Evolutionary conservation across 306 rosid species (phyloP), one percentile per base, ranked within the genome.

Genomic region (Quercus engelmannii): DNA sequence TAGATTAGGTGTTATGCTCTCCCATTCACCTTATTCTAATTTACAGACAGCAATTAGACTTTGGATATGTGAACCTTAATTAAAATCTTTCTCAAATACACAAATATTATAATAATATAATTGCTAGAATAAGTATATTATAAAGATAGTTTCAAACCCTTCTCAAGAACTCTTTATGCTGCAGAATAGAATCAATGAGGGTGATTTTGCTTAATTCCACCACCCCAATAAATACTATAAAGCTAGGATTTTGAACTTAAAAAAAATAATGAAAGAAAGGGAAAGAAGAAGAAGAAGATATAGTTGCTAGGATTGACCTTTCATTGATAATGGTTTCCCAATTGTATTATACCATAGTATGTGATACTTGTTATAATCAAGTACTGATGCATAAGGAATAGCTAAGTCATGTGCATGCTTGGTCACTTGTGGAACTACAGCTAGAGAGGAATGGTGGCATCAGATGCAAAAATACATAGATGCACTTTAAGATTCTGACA

Each of bases 361-460:
- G 54, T 49, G 4, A 7, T 58, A 20, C 69, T 26, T 19, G 26
- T 10, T 67, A 26, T 2, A 18, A 33, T 33, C 71, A 33, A 33
- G n/a, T 17, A 41, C 12, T 41, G 71, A 33, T 65, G 71, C 71
- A 65, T 33, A 65, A 31, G 13, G 35, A 12, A 6, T 56, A 61
- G 67, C 31, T 8, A 21, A 28, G 26, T 25, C 67, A 21, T 25
- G 31, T 61, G 49, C 71, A 30, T 31, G 71, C 71, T 65, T 65
- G 9, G 23, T 65, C 71, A 65, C 21, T 65, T 31, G 23, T 31
- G 46, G 49, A 18, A 15, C 23, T 67, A 19, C 13, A 6, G 5
- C 52, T 13, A 12, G 61, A 61, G 71, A 76, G 72, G 68, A 76
- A 83, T 63, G 77, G 58, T 54, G 61, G 83, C 73, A 83, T 86